phyloP scores from a whole-genome alignment of 768 basidiomycete genomes.

The Rhizopogon salebrosus region DNA sequence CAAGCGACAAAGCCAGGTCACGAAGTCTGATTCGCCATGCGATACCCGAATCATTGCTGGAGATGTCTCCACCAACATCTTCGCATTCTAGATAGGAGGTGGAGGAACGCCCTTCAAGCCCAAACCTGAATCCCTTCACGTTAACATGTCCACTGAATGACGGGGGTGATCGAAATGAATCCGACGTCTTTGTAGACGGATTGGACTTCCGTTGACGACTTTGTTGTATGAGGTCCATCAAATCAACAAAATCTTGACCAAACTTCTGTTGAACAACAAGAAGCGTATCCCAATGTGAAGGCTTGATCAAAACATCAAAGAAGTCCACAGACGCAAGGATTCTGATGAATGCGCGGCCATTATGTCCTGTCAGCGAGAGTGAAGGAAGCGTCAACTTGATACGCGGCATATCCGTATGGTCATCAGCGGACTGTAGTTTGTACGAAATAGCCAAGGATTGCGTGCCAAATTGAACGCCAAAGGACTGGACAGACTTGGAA shows the following conservation, averaged over 20 bases:
- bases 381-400: slow-evolving; percentile 65
- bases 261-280: slow-evolving; percentile 85
- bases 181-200: slow-evolving; percentile 6
- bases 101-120: slow-evolving; percentile 69
- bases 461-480: slow-evolving; percentile 62
- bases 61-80: slow-evolving; percentile 61
- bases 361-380: slow-evolving; percentile 58
- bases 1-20: slow-evolving; percentile 80
- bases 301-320: slow-evolving; percentile 70
- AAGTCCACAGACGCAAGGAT: slow-evolving; percentile 60
- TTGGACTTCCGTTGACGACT: slow-evolving; percentile 35
- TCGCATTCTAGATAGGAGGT: slow-evolving; percentile 72
- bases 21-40: slow-evolving; percentile 68
- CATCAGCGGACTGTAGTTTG: slow-evolving; percentile 29
- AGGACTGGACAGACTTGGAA: slow-evolving; percentile 35
- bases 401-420: slow-evolving; percentile 37
- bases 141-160: slow-evolving; percentile 50
- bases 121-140: slow-evolving; percentile 77
- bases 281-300: slow-evolving; percentile 78
- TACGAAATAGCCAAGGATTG: slow-evolving; percentile 58
- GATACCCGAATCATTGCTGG: slow-evolving; percentile 36
- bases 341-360: slow-evolving; percentile 40
- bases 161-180: slow-evolving; percentile 12
- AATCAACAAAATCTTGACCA: slow-evolving; percentile 82
- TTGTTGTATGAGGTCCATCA: slow-evolving; percentile 61